phyloP scores from a whole-genome alignment of 805 yeast species.

The Cyberlindnera sargentensis region DNA sequence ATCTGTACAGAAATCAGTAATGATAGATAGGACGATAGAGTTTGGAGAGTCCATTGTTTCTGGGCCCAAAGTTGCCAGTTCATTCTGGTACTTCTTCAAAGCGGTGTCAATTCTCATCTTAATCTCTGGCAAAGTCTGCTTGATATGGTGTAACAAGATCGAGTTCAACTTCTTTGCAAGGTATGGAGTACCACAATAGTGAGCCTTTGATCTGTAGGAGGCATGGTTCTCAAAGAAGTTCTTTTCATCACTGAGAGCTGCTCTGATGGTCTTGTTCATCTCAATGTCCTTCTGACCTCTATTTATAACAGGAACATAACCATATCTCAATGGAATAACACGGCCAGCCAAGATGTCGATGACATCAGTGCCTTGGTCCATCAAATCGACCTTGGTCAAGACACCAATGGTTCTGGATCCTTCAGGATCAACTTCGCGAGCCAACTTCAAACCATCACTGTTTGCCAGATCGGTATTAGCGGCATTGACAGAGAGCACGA shows the following conservation, averaged over 20 bases:
- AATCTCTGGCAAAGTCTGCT: conserved; percentile 85
- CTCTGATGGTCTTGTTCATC: conserved; percentile 75
- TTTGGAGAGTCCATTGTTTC: conserved; percentile 86
- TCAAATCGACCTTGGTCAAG: conserved; percentile 88
- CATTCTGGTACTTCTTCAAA: conserved; percentile 75
- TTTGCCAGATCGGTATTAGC: conserved; percentile 97
- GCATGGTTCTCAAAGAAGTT: conserved; percentile 83
- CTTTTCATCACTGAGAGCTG: conserved; percentile 77
- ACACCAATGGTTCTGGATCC: conserved; percentile 96
- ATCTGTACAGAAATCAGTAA: conserved; percentile 88
- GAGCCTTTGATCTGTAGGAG: conserved; percentile 86
- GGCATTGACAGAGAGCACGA: conserved; percentile 88
- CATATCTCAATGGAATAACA: conserved; percentile 90
- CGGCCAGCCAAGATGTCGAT: conserved; percentile 92
- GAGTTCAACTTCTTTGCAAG: conserved; percentile 87
- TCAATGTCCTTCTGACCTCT: conserved; percentile 98
- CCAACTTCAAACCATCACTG: conserved; percentile 91
- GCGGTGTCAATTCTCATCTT: conserved; percentile 84
- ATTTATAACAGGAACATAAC: conserved; percentile 94
- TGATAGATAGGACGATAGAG: conserved; percentile 81
- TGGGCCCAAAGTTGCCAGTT: conserved; percentile 74
- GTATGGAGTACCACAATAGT: conserved; percentile 97
- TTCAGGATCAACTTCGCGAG: conserved; percentile 96
- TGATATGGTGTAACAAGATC: conserved; percentile 83
- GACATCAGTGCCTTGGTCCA: conserved; percentile 98